Evolutionary conservation across 164 flowering plant species (phyloP).

Genomic region (Stephania cephalantha): DNA sequence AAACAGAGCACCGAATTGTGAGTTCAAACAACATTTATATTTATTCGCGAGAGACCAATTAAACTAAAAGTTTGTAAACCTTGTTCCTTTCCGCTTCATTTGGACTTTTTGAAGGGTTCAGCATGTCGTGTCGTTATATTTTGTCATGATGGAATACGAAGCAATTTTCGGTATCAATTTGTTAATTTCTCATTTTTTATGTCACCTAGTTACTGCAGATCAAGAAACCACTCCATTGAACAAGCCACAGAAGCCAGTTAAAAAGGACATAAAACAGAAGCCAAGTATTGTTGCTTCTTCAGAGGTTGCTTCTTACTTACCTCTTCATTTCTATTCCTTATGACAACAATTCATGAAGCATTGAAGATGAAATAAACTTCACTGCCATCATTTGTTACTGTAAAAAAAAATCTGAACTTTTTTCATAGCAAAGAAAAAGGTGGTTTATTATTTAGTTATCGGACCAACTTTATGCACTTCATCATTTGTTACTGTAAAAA

Average conservation of each 20-base stretch:
- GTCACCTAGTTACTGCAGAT: slow-evolving; percentile 31
- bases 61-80: too few relatives aligned
- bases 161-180: background rate
- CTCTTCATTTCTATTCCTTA: background rate
- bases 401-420: background rate
- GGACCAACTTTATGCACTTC: background rate
- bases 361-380: background rate
- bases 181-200: background rate
- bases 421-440: background rate
- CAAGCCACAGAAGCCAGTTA: slow-evolving; percentile 36
- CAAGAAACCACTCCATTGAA: slow-evolving; percentile 24
- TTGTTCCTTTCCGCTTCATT: background rate
- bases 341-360: background rate
- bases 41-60: too few relatives aligned
- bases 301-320: slow-evolving; percentile 28
- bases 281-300: slow-evolving; percentile 25
- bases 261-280: slow-evolving; percentile 27
- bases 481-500: too few relatives aligned
- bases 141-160: background rate
- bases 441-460: background rate
- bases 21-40: too few relatives aligned
- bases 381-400: background rate
- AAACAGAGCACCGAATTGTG: too few relatives aligned
- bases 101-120: background rate
- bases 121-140: background rate